Evolutionary conservation across 208 protist species (phyloP), one percentile per base, ranked within the genome.

Genomic region (Crithidia fasciculata): DNA sequence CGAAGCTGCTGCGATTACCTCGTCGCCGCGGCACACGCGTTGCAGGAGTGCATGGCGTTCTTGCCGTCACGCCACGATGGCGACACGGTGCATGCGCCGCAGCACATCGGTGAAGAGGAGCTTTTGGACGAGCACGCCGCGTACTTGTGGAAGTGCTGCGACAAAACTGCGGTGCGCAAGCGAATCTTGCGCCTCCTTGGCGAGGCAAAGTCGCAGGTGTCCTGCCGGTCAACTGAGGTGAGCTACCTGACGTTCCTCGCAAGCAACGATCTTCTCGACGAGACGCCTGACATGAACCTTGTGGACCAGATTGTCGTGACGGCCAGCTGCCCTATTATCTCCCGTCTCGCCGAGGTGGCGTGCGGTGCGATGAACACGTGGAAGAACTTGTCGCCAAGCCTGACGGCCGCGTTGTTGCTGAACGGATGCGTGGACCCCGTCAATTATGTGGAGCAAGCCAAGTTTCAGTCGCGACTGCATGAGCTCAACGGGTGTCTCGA

Each of bases 51-150:
- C 52, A 65, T 86, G 50, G 59, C 72, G 36, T 76, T 87, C 54
- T 57, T 78, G 10, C 69, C 72, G 68, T 55, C 65, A 5, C 54
- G 52, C 62, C 36, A 68, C 43, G 71, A 78, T n/a, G 52, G 49
- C 18, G 36, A 69, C 53, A 47, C 8, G 15, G 61, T 81, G 36
- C 8, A 18, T 36, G 52, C 79, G 37, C 87, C 87, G 47, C 12
- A 55, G 19, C 74, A 83, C 61, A 53, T 91, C 57, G 87, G 87
- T 47, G 65, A 79, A 54, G 87, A 91, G 50, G 82, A 83, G 56
- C 57, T 65, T 6, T 62, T 83, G 2, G 73, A 78, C 41, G 53
- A 72, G 8, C 76, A 87, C 54, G 54, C 66, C 9, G 40, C 59
- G 45, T 60, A 82, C 47, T 66, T 85, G 10, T 73, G 72, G 69